Conservation (phyloP, 164 flowering plant genomes). For the Vitis amurensis region DNA sequence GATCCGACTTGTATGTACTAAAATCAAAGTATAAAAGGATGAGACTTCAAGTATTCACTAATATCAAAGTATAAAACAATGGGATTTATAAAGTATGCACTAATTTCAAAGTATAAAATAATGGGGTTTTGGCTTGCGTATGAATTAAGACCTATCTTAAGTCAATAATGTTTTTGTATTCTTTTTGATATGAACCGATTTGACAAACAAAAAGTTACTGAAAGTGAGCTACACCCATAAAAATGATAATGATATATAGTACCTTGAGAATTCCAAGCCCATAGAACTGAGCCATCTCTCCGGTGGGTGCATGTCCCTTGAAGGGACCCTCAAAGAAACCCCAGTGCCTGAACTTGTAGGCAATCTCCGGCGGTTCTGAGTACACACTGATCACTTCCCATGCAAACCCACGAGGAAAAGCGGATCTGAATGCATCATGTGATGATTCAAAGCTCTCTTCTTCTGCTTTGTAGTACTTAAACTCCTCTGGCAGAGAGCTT, state of each 20-base stretch:
- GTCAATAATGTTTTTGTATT: too few species aligned
- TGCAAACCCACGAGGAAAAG: constrained; percentile 86
- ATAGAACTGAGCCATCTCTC: constrained; percentile 62
- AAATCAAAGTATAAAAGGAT: too few species aligned
- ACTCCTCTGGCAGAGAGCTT: constrained; percentile 64
- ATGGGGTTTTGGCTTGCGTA: too few species aligned
- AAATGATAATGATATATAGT: not conserved
- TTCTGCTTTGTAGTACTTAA: constrained; percentile 68
- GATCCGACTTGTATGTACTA: too few species aligned
- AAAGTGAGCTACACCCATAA: too few species aligned
- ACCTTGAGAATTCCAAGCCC: constrained; percentile 74
- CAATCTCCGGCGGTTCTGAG: constrained; percentile 75
- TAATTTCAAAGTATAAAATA: too few species aligned
- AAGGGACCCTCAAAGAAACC: constrained; percentile 87
- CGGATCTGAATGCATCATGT: constrained; percentile 61
- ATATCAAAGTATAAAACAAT: too few species aligned
- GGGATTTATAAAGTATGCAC: too few species aligned
- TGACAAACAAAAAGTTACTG: too few species aligned
- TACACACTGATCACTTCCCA: constrained; percentile 83
- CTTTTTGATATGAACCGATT: too few species aligned
- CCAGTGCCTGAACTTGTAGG: constrained; percentile 93
- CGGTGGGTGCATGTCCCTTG: constrained; percentile 83
- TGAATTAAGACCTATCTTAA: too few species aligned
- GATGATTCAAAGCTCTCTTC: constrained; percentile 85
- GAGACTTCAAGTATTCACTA: too few species aligned